Evolutionary conservation across 2,329 filamentous ascomycete genomes (phyloP), one percentile per base, ranked within the genome.

Genomic region (Xylaria sp.): DNA sequence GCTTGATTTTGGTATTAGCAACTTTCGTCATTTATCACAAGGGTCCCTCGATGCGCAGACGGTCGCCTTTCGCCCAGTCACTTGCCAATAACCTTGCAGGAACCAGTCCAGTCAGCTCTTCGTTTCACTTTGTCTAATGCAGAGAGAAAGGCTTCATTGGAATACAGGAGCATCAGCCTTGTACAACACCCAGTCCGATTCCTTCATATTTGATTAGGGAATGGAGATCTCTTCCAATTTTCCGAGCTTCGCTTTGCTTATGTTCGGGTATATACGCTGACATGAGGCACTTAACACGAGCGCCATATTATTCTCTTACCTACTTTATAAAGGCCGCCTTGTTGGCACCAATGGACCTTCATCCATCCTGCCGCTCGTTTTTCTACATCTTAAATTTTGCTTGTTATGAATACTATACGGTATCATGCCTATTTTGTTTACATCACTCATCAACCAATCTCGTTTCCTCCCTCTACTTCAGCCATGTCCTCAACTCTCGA

Each of bases 1-100:
- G 84, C 1, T 75, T 86, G 1, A 74, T 87, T 23, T 81, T 89
- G 5, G 82, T 85, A 10, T 81, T 84, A 52, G 85, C 87, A 0
- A 85, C 89, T 2, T 88, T 86, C 69, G 74, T 86, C 20, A 85
- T 89, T 72, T 89, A 88, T 73, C 83, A 80, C 80, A 86, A 88
- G 70, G 88, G 88, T 0, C 84, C 86, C 0, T 76, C 79, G 10
- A 83, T 90, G 41, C 80, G 88, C 3, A 82, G 77, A 36, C 82
- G 80, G 49, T 86, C 84, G 39, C 82, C 83, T 43, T 89, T 89
- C 74, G 86, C 87, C 4, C 88, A 91, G 79, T 73, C 73, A 3
- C 66, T 77, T 28, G 48, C 25, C 9, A 48, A 33, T 23, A 5
- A 8, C 33, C n/a, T n/a, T 6, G 13, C 51, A 13, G 46, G 5